Conservation (phyloP, 2,329 filamentous ascomycete species). For the Incumbomyces delicatus region DNA sequence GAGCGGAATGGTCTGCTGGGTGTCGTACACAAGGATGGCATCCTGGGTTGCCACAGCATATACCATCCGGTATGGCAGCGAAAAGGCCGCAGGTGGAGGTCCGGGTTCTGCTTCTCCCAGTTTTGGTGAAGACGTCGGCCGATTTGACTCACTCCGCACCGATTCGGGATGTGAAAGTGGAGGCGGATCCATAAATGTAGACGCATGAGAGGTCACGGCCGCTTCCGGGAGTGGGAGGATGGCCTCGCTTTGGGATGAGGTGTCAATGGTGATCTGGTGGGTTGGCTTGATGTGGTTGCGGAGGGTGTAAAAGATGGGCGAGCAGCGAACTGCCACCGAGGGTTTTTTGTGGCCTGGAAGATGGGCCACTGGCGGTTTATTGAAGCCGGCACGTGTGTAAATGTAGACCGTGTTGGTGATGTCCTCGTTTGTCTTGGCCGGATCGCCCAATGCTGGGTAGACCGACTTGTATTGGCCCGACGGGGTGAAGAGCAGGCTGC, state of each 20-base stretch:
- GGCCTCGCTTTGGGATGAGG: slow-evolving; percentile 66
- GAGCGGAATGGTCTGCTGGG: slow-evolving; percentile 86
- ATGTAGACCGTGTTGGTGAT: slow-evolving; percentile 97
- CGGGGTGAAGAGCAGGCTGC: slow-evolving; percentile 84
- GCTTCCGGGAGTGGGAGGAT: slow-evolving; percentile 80
- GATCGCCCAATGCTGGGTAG: slow-evolving; percentile 55
- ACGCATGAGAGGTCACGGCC: slow-evolving; percentile 44
- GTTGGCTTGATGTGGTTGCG: slow-evolving; percentile 60
- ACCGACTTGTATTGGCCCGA: slow-evolving; percentile 90
- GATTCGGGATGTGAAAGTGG: slow-evolving; percentile 45
- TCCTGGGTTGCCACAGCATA: slow-evolving; percentile 97
- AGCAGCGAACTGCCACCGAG: slow-evolving; percentile 90
- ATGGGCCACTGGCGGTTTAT: slow-evolving; percentile 90
- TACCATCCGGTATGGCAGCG: slow-evolving; percentile 82
- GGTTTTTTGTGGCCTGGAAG: slow-evolving; percentile 97
- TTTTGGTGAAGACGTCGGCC: slow-evolving; percentile 45
- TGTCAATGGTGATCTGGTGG: slow-evolving; percentile 89
- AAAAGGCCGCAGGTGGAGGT: slow-evolving; percentile 58
- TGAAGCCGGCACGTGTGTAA: slow-evolving; percentile 90
- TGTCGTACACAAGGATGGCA: slow-evolving; percentile 89
- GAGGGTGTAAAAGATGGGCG: slow-evolving; percentile 76
- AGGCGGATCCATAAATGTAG: slow-evolving; percentile 73
- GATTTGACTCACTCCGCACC: slow-evolving; percentile 36
- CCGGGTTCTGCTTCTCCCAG: slow-evolving; percentile 41
- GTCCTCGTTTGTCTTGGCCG: slow-evolving; percentile 67